Conservation (phyloP, 768 basidiomycete genomes). For the Clathrus columnatus region DNA sequence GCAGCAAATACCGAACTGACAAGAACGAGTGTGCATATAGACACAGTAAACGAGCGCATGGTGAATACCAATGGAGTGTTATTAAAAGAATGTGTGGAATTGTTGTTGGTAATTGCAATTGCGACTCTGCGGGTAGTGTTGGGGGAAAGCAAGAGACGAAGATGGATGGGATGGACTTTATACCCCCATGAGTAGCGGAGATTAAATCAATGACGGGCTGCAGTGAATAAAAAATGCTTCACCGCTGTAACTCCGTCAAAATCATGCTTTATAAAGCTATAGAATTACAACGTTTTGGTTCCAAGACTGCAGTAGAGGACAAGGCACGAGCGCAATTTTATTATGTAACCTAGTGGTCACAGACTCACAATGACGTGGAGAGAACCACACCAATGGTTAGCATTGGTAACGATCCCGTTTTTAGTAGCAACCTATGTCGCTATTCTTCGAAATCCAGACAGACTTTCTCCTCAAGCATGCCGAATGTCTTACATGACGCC, state of each 20-base stretch:
- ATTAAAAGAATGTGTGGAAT: neutral
- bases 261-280: too few species aligned
- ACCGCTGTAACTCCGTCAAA: too few species aligned
- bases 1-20: neutral
- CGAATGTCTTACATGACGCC: constrained; percentile 97
- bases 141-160: neutral
- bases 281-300: too few species aligned
- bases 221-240: neutral
- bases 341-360: neutral
- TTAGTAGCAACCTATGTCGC: constrained; percentile 35
- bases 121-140: too few species aligned
- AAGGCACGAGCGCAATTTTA: too few species aligned
- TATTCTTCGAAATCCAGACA: constrained; percentile 33
- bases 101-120: too few species aligned
- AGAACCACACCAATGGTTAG: neutral
- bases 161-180: neutral
- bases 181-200: neutral
- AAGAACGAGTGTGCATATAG: constrained; percentile 4
- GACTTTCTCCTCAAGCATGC: constrained; percentile 82
- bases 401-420: constrained; percentile 21
- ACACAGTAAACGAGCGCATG: constrained; percentile 7
- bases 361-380: neutral
- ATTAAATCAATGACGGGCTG: neutral
- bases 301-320: too few species aligned
- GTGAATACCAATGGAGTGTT: constrained; percentile 3